Evolutionary conservation across 208 protist genomes (phyloP).

Genomic region (Trypanosomatidae sp.): DNA sequence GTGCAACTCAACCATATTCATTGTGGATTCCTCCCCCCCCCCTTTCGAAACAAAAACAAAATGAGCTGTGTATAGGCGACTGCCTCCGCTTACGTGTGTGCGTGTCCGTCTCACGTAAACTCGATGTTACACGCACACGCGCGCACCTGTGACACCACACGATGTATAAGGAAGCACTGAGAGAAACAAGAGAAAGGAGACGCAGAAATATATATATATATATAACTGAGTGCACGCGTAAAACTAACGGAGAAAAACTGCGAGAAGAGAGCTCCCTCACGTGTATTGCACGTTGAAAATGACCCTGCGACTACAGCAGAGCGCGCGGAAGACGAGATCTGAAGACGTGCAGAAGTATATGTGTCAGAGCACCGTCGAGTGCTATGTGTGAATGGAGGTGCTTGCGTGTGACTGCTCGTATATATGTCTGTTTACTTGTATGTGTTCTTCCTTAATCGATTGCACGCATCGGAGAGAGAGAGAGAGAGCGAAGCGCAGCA

Average conservation of each 20-base stretch:
- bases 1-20: conserved; percentile 26
- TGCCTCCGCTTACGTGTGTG: neutral
- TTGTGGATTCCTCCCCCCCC: neutral
- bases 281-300: neutral
- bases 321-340: neutral
- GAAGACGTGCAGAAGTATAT: neutral
- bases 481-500: neutral
- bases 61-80: neutral
- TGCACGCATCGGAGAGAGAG: neutral
- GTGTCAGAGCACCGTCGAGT: neutral
- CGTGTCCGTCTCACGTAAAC: neutral
- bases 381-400: neutral
- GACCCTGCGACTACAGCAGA: neutral
- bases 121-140: neutral
- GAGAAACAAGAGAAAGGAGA: neutral
- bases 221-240: too few relatives aligned
- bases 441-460: neutral
- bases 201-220: neutral
- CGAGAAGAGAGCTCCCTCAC: neutral
- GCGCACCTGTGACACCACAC: neutral
- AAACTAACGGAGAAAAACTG: too few relatives aligned
- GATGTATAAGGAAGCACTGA: neutral
- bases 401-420: too few relatives aligned
- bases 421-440: neutral
- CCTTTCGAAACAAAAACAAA: neutral